These are phyloP conservation scores for Gonapodya sp. DNA, from an alignment of 192 early-diverging fungal genomes.

Conservation along the genomic window DNA sequence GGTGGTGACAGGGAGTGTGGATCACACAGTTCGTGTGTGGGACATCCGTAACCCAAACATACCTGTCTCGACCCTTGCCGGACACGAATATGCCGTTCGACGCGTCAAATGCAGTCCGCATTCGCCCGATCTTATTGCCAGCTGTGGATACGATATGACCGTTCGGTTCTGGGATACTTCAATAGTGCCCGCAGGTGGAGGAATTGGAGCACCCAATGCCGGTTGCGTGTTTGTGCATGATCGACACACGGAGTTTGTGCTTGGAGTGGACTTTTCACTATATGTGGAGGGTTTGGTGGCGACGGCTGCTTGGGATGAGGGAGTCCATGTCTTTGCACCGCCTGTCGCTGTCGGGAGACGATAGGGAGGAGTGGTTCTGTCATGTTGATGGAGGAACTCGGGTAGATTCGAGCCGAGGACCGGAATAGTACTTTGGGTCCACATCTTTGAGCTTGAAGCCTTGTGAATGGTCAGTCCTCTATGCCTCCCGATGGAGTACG, in stretches of 20 bases:
- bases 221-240: conserved; percentile 58
- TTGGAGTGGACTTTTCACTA: conserved; percentile 87
- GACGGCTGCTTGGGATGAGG: conserved; percentile 95
- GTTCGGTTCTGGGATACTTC: conserved; percentile 81
- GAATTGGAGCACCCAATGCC: conserved; percentile 23
- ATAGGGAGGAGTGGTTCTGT: neutral
- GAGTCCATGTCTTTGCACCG: conserved; percentile 43
- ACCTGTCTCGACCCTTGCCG: conserved; percentile 61
- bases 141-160: conserved; percentile 94
- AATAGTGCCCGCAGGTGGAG: neutral
- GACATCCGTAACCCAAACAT: conserved; percentile 71
- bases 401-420: too few relatives aligned
- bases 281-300: conserved; percentile 80
- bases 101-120: conserved; percentile 91
- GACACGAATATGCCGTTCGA: conserved; percentile 89
- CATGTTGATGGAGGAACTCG: too few relatives aligned
- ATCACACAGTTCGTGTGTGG: conserved; percentile 83
- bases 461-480: too few relatives aligned
- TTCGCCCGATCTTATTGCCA: conserved; percentile 62
- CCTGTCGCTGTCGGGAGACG: neutral
- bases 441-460: too few relatives aligned
- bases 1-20: conserved; percentile 83
- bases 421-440: too few relatives aligned
- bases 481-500: too few relatives aligned
- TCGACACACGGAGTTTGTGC: conserved; percentile 89